These are phyloP conservation scores for Solanum paucissectum DNA, from an alignment of 257 asterid species.

Conservation along the genomic window DNA sequence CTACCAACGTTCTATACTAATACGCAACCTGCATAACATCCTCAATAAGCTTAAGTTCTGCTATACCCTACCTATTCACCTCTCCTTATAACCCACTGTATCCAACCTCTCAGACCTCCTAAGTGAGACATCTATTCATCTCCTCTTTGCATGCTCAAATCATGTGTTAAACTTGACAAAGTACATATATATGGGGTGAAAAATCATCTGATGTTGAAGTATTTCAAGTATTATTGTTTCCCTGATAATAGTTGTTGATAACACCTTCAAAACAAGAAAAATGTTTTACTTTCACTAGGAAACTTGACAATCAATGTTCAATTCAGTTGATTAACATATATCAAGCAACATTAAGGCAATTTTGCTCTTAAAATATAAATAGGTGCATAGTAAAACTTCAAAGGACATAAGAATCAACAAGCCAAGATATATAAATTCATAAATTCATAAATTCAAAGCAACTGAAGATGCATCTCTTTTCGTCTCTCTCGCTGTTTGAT, in stretches of 20 bases:
- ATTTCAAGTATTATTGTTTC: too few species aligned
- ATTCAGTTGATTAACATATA: neutral
- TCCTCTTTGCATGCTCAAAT: neutral
- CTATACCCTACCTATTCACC: too few species aligned
- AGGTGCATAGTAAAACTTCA: neutral
- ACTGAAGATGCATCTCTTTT: neutral
- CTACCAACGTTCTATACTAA: neutral
- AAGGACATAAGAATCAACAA: neutral
- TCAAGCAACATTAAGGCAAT: neutral
- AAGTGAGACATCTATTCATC: neutral
- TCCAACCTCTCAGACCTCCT: too few species aligned
- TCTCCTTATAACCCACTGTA: too few species aligned
- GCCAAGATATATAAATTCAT: neutral
- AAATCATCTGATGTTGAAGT: neutral
- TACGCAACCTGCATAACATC: neutral
- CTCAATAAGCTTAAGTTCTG: neutral
- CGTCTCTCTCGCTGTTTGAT: neutral
- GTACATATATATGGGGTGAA: neutral
- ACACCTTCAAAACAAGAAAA: neutral
- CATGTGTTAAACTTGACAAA: neutral
- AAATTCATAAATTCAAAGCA: neutral
- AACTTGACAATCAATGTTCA: neutral
- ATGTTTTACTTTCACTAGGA: neutral
- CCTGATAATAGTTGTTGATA: too few species aligned
- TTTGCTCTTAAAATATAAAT: neutral